These are phyloP conservation scores for Neohortaea acidophila DNA, from an alignment of 495 filamentous ascomycete species.

Conservation along the genomic window DNA sequence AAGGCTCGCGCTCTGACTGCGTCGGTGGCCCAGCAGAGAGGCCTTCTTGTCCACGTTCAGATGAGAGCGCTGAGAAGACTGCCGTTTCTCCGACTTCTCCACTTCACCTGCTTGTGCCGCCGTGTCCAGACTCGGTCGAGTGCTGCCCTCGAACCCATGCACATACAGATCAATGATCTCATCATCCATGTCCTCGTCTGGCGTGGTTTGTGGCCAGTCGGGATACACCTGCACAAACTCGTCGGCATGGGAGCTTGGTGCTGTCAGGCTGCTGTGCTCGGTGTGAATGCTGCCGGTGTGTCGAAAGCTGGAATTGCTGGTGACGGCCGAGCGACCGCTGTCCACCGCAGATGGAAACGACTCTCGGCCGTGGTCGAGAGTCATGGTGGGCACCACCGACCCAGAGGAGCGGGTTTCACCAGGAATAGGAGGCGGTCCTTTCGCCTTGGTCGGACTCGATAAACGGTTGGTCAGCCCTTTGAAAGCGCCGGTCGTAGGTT, in stretches of 20 bases:
- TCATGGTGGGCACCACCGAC: neutral
- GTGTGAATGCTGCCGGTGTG: constrained; percentile 44
- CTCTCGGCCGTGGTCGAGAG: constrained; percentile 2
- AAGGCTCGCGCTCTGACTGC: constrained; percentile 16
- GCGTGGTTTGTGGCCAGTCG: constrained; percentile 11
- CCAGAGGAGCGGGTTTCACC: constrained; percentile 1
- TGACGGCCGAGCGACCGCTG: constrained; percentile 14
- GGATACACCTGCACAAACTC: constrained; percentile 29
- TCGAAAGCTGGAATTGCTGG: constrained; percentile 13
- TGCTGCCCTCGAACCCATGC: constrained; percentile 45
- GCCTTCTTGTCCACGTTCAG: constrained; percentile 3
- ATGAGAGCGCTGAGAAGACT: constrained; percentile 1
- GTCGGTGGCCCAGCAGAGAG: constrained; percentile 10
- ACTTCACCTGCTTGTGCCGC: no score
- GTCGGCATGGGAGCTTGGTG: constrained; percentile 56
- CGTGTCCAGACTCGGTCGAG: constrained; percentile 25
- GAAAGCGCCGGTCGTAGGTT: constrained; percentile 10
- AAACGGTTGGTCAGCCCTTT: constrained; percentile 10
- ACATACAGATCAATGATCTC: constrained; percentile 80
- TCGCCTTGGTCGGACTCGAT: constrained; percentile 3
- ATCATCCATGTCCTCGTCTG: constrained; percentile 25
- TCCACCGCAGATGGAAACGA: constrained; percentile 13
- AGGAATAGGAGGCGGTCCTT: neutral
- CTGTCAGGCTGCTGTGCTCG: constrained; percentile 72
- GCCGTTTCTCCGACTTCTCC: no score